Evolutionary conservation across 352 stramenopile species (phyloP).

Genomic region (Globisporangium megalacanthum): DNA sequence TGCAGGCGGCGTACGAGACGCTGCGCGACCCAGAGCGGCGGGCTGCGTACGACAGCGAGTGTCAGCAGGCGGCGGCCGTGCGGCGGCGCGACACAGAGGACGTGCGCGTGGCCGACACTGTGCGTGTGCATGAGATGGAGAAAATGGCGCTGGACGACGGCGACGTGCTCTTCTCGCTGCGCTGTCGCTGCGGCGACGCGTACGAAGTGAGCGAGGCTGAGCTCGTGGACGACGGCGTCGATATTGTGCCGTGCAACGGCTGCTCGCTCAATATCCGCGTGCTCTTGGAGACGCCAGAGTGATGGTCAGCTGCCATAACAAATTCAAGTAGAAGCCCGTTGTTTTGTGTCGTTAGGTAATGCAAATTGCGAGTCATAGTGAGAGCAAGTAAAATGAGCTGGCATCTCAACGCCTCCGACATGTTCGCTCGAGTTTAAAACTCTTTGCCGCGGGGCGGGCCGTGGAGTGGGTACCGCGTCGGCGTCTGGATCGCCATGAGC

Average conservation of each 20-base stretch:
- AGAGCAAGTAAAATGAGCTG: not conserved
- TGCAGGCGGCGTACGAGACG: constrained; percentile 70
- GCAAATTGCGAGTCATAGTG: not conserved
- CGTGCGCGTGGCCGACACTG: constrained; percentile 61
- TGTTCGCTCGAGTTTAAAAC: constrained; percentile 43
- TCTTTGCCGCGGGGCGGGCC: constrained; percentile 78
- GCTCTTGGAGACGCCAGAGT: constrained; percentile 24
- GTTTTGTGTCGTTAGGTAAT: not conserved
- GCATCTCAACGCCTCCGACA: too few species aligned
- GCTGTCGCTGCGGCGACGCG: constrained; percentile 65
- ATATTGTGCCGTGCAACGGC: constrained; percentile 71
- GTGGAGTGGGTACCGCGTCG: constrained; percentile 58
- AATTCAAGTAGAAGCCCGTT: not conserved
- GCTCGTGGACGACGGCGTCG: constrained; percentile 42
- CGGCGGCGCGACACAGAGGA: constrained; percentile 34
- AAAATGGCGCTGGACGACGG: constrained; percentile 26
- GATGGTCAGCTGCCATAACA: not conserved
- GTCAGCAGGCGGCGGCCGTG: constrained; percentile 29
- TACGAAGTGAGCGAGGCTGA: constrained; percentile 69
- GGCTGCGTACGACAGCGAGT: constrained; percentile 45
- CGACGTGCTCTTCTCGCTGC: constrained; percentile 50
- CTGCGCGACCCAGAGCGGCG: constrained; percentile 37
- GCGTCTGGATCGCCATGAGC: constrained; percentile 76
- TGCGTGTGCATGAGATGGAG: constrained; percentile 40
- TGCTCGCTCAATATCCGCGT: constrained; percentile 82